phyloP scores from a whole-genome alignment of 2,329 filamentous ascomycete genomes.

The Fusarium marasasianum region DNA sequence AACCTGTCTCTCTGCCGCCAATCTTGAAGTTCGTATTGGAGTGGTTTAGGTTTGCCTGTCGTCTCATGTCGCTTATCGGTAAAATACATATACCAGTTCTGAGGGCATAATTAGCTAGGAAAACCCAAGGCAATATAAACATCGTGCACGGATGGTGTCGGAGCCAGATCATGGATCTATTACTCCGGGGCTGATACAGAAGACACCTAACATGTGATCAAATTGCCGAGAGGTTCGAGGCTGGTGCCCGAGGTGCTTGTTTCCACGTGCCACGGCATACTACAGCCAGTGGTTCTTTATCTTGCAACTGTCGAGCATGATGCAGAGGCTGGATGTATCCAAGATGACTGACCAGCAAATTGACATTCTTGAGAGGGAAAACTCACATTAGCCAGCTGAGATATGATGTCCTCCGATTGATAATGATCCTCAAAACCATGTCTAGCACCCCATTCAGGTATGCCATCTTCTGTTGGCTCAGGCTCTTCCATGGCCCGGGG shows the following conservation, averaged over 20 bases:
- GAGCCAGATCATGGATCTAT: neutral
- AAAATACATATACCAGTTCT: constrained; percentile 99
- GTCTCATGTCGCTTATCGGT: constrained; percentile 98
- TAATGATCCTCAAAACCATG: constrained; percentile 96
- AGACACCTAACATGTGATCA: neutral
- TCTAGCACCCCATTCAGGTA: constrained; percentile 67
- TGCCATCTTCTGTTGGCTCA: constrained; percentile 56
- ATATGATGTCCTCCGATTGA: constrained; percentile 88
- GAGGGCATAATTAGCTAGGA: constrained; percentile 31
- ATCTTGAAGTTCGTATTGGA: constrained; percentile 76
- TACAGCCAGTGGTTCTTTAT: neutral
- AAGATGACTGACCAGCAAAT: constrained; percentile 9
- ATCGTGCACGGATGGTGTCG: neutral
- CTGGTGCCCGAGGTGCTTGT: neutral
- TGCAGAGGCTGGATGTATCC: constrained; percentile 49
- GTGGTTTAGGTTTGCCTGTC: constrained; percentile 83
- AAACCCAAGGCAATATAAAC: neutral
- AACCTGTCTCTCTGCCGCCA: constrained; percentile 97
- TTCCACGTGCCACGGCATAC: constrained; percentile 2
- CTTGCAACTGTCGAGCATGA: constrained; percentile 6
- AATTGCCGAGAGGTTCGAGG: neutral
- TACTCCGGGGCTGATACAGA: neutral
- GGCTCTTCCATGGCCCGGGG: constrained; percentile 53
- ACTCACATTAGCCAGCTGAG: constrained; percentile 81
- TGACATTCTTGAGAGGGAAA: constrained; percentile 25